phyloP scores from a whole-genome alignment of 352 stramenopile genomes.

The Phytophthora europaea region DNA sequence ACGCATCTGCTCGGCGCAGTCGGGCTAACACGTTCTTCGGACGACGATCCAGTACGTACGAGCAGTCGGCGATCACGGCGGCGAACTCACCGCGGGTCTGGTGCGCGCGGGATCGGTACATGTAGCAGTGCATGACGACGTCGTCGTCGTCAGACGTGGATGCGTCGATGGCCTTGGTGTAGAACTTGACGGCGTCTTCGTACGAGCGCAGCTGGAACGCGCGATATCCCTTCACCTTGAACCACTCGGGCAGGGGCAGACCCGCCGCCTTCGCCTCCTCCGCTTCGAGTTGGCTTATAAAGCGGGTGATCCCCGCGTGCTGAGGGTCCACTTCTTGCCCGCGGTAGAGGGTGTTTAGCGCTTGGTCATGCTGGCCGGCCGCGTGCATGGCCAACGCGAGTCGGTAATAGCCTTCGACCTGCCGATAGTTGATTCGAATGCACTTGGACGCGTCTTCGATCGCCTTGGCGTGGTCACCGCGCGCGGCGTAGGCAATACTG shows the following conservation, averaged over 20 bases:
- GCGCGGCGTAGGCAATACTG: slow-evolving; percentile 58
- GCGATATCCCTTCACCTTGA: slow-evolving; percentile 88
- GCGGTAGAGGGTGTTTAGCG: slow-evolving; percentile 63
- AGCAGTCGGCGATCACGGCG: slow-evolving; percentile 64
- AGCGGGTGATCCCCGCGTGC: slow-evolving; percentile 53
- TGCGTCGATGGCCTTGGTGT: slow-evolving; percentile 90
- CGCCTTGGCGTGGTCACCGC: slow-evolving; percentile 45
- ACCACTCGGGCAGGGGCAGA: slow-evolving; percentile 50
- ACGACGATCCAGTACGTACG: slow-evolving; percentile 57
- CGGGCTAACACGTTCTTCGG: slow-evolving; percentile 65
- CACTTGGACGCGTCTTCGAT: slow-evolving; percentile 67
- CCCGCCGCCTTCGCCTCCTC: slow-evolving; percentile 50
- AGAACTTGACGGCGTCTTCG: slow-evolving; percentile 91
- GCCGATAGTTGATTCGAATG: slow-evolving; percentile 70
- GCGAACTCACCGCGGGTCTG: slow-evolving; percentile 62
- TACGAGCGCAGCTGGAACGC: slow-evolving; percentile 93
- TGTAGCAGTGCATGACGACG: slow-evolving; percentile 64
- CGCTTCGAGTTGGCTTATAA: slow-evolving; percentile 60
- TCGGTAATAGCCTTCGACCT: slow-evolving; percentile 68
- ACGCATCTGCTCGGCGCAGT: slow-evolving; percentile 61
- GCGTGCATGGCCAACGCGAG: slow-evolving; percentile 58
- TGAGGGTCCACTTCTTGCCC: slow-evolving; percentile 59
- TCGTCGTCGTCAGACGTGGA: slow-evolving; percentile 60
- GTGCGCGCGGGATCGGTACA: slow-evolving; percentile 65
- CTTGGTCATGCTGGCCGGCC: slow-evolving; percentile 56